phyloP scores from a whole-genome alignment of 2,329 filamentous ascomycete species.

The Furcasterigmium furcatum region DNA sequence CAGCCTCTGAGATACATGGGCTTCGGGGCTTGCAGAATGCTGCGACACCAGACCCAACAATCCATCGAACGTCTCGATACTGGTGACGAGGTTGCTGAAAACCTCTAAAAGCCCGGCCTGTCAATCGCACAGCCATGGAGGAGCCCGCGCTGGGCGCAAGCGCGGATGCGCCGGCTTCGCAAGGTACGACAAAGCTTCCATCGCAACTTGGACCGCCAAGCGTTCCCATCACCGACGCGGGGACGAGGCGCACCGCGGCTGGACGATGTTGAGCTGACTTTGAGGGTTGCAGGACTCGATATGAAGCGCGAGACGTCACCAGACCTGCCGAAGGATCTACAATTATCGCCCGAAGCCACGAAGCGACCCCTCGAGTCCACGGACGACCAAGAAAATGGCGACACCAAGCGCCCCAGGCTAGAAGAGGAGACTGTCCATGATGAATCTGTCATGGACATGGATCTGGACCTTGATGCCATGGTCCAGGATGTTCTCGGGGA shows the following conservation, averaged over 20 bases:
- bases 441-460: conserved; percentile 22
- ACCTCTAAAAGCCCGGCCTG: too few relatives aligned
- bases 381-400: conserved; percentile 22
- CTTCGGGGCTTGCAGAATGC: background rate
- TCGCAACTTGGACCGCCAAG: background rate
- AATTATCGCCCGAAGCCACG: conserved; percentile 20
- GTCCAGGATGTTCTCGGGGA: conserved; percentile 23
- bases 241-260: background rate
- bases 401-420: conserved; percentile 22
- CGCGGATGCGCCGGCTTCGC: background rate
- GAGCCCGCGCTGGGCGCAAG: conserved; percentile 3
- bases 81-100: too few relatives aligned
- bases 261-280: background rate
- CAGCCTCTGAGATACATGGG: conserved; percentile 16
- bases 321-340: conserved; percentile 24
- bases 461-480: conserved; percentile 18
- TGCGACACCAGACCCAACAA: conserved; percentile 1
- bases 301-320: conserved; percentile 26
- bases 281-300: conserved; percentile 15
- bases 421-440: conserved; percentile 13
- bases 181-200: conserved; percentile 2
- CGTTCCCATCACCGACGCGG: background rate
- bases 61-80: too few relatives aligned
- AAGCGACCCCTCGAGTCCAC: conserved; percentile 32
- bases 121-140: background rate